phyloP scores from a whole-genome alignment of 192 early-diverging fungal genomes.

The Coemansia sp. region DNA sequence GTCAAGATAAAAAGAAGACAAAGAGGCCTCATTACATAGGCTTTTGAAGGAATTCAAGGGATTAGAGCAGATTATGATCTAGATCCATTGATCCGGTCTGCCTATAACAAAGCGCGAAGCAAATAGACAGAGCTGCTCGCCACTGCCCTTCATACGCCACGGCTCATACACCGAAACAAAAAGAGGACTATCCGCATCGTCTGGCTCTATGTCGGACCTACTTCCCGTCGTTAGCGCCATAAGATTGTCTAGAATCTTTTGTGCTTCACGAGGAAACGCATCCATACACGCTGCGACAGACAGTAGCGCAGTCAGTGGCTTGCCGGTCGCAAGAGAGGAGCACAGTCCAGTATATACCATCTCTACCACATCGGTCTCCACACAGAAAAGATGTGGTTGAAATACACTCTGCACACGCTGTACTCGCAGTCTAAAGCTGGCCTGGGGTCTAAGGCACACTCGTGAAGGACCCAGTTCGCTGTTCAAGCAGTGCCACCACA shows the following conservation, averaged over 20 bases:
- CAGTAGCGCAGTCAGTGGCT: conserved; percentile 26
- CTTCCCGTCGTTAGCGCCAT: background rate
- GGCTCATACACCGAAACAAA: conserved; percentile 29
- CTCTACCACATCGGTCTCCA: conserved; percentile 14
- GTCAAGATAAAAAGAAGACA: no score
- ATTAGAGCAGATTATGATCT: background rate
- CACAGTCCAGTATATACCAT: background rate
- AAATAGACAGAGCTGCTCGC: conserved; percentile 25
- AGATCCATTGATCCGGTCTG: conserved; percentile 3
- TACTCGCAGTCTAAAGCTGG: conserved; percentile 19
- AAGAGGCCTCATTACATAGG: background rate
- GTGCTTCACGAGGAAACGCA: conserved; percentile 25
- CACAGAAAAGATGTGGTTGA: conserved; percentile 31
- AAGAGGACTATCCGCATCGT: background rate
- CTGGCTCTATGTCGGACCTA: background rate
- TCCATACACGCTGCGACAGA: conserved; percentile 37
- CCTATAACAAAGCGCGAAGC: conserved; percentile 27
- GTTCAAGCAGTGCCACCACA: conserved; percentile 46
- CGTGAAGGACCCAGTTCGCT: conserved; percentile 14
- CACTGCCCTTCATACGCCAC: conserved; percentile 24
- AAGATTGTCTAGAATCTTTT: conserved; percentile 9
- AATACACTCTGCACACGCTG: conserved; percentile 12
- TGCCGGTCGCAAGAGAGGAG: conserved; percentile 9
- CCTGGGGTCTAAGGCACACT: conserved; percentile 18
- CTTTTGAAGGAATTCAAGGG: background rate